phyloP scores from a whole-genome alignment of 768 basidiomycete species.

The Strobilomyces confusus region DNA sequence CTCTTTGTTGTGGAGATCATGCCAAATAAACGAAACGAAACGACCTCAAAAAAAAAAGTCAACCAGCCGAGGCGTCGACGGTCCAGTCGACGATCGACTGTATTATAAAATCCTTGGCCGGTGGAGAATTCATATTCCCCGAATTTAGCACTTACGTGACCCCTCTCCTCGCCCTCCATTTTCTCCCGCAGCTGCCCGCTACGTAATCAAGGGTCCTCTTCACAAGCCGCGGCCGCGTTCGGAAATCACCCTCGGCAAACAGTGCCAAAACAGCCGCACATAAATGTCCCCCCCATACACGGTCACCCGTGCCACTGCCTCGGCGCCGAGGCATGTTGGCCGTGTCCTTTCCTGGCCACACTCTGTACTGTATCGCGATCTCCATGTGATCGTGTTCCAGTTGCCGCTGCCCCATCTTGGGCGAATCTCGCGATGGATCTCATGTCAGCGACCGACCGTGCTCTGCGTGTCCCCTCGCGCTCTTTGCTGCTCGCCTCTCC shows the following conservation, averaged over 20 bases:
- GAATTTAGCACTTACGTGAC: slow-evolving; percentile 35
- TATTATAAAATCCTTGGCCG: slow-evolving; percentile 35
- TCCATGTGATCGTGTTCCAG: slow-evolving; percentile 32
- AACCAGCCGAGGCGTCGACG: slow-evolving; percentile 28
- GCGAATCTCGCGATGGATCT: slow-evolving; percentile 32
- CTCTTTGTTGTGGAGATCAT: too few relatives aligned
- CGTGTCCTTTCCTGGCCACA: slow-evolving; percentile 28
- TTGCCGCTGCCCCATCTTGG: slow-evolving; percentile 34
- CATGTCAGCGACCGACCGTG: slow-evolving; percentile 24
- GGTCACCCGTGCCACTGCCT: slow-evolving; percentile 32
- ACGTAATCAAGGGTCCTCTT: slow-evolving; percentile 34
- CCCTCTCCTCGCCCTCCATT: slow-evolving; percentile 26
- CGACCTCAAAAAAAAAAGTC: too few relatives aligned
- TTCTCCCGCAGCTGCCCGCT: slow-evolving; percentile 28
- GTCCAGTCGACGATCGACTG: slow-evolving; percentile 32
- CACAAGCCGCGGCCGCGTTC: slow-evolving; percentile 36
- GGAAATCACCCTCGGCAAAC: slow-evolving; percentile 38
- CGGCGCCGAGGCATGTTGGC: slow-evolving; percentile 38
- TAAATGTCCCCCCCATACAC: slow-evolving; percentile 18
- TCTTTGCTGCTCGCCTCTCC: slow-evolving; percentile 28
- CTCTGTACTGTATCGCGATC: slow-evolving; percentile 32
- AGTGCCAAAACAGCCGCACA: slow-evolving; percentile 22
- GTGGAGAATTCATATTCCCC: slow-evolving; percentile 39
- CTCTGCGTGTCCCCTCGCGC: slow-evolving; percentile 19
- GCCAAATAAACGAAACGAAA: too few relatives aligned